These are phyloP conservation scores for Tuber indicum DNA, from an alignment of 495 filamentous ascomycete genomes.

Conservation along the genomic window DNA sequence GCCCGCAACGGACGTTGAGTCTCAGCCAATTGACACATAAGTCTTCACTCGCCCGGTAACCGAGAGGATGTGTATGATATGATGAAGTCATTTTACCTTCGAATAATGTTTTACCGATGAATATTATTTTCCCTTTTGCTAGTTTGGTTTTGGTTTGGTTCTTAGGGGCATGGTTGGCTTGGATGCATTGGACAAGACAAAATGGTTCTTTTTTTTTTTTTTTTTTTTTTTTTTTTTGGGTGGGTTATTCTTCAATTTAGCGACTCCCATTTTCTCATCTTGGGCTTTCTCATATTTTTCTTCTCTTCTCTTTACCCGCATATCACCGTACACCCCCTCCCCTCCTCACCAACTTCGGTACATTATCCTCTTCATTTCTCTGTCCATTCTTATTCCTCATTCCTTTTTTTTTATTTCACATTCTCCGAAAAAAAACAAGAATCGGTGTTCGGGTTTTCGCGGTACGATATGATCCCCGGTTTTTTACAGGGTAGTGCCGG, in stretches of 20 bases:
- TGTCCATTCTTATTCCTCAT: conserved; percentile 18
- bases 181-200: conserved; percentile 23
- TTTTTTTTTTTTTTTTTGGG: conserved; percentile 1
- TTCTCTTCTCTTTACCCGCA: background rate
- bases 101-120: conserved; percentile 32
- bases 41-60: conserved; percentile 30
- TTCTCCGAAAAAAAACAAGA: conserved; percentile 7
- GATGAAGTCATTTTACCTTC: conserved; percentile 23
- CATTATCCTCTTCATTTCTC: conserved; percentile 6
- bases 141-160: conserved; percentile 26
- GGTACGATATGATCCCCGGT: background rate
- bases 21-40: conserved; percentile 39
- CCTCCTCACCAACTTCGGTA: background rate
- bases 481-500: conserved; percentile 4
- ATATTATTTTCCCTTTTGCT: conserved; percentile 15
- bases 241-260: conserved; percentile 2
- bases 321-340: conserved; percentile 8
- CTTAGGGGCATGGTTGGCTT: conserved; percentile 25
- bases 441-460: conserved; percentile 11
- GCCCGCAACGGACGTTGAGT: conserved; percentile 36
- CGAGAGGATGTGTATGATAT: conserved; percentile 27
- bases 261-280: conserved; percentile 9
- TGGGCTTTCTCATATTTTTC: background rate
- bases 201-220: conserved; percentile 5
- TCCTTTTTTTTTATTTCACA: conserved; percentile 17